Percentiles rank a stretch among this genome's conserved stretches.
Evolutionary conservation across 2,329 filamentous ascomycete genomes (phyloP).

Genomic region (Neofusicoccum kwambonambiense): DNA sequence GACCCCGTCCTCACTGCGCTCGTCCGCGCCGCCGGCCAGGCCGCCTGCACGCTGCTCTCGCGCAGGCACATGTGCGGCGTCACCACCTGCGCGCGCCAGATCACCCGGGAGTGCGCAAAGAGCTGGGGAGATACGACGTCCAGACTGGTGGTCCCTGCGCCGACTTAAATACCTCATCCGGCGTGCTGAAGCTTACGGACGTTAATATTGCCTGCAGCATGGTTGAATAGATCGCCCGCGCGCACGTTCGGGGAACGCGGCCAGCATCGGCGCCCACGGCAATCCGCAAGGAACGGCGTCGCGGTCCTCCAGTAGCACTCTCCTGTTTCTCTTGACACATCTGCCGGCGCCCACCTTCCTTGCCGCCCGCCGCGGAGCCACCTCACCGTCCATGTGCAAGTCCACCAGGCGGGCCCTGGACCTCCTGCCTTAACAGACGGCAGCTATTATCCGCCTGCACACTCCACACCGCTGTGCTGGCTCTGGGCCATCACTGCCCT

Average conservation of each 20-base stretch:
- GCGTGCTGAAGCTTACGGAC: constrained; percentile 13
- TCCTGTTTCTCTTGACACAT: constrained; percentile 16
- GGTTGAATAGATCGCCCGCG: constrained; percentile 13
- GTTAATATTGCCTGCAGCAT: constrained; percentile 6
- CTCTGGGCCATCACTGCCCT: constrained; percentile 12
- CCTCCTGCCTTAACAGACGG: constrained; percentile 5
- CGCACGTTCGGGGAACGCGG: constrained; percentile 13
- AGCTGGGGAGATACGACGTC: not conserved
- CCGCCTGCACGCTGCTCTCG: not conserved
- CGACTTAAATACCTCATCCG: constrained; percentile 8
- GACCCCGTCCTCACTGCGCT: not conserved
- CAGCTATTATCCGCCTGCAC: not conserved
- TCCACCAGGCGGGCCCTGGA: constrained; percentile 1
- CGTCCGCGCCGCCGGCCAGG: too few species aligned
- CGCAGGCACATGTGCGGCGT: not conserved
- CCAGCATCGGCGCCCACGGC: constrained; percentile 4
- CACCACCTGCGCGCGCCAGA: not conserved
- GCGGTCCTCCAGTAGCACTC: not conserved
- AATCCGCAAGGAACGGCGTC: constrained; percentile 3
- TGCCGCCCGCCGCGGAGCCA: not conserved
- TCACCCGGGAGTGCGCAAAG: not conserved
- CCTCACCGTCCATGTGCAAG: not conserved
- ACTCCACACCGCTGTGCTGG: constrained; percentile 11
- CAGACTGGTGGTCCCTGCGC: constrained; percentile 6
- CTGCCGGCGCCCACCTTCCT: not conserved